Evolutionary conservation across 192 early-diverging fungal species (phyloP).

Genomic region (Coemansia asiatica): DNA sequence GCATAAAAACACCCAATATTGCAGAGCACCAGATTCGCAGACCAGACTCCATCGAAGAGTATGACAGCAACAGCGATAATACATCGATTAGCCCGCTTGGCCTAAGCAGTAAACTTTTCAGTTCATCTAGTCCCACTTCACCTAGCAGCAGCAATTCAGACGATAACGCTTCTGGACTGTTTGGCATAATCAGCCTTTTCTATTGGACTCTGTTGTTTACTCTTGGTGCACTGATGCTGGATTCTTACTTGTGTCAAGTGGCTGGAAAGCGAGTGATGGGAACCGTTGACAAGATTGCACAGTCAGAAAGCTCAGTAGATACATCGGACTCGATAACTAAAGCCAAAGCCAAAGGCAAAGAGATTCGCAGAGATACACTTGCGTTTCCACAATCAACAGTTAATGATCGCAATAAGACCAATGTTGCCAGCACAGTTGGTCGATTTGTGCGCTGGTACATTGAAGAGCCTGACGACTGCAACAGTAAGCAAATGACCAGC

Average conservation of each 20-base stretch:
- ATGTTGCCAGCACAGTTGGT: constrained; percentile 30
- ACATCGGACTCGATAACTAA: neutral
- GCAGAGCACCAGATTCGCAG: constrained; percentile 1
- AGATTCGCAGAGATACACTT: neutral
- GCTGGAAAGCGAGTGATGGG: constrained; percentile 57
- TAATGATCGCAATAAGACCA: neutral
- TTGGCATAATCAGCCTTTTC: constrained; percentile 40
- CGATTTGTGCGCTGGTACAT: constrained; percentile 52
- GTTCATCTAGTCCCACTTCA: neutral
- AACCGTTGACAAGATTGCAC: constrained; percentile 44
- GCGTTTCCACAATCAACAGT: neutral
- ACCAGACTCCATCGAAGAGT: constrained; percentile 23
- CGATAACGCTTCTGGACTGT: constrained; percentile 18
- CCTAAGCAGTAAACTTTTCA: neutral
- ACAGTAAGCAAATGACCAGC: neutral
- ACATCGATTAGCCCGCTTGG: neutral
- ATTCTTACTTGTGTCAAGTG: constrained; percentile 54
- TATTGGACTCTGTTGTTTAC: constrained; percentile 57
- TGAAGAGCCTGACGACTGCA: constrained; percentile 23
- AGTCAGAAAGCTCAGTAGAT: constrained; percentile 4
- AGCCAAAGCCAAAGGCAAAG: neutral
- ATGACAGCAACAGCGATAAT: constrained; percentile 6
- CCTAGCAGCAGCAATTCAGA: neutral
- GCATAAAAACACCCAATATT: neutral
- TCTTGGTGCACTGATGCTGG: constrained; percentile 52